Evolutionary conservation across 495 filamentous ascomycete genomes (phyloP).

Genomic region (Acidomyces sp.): DNA sequence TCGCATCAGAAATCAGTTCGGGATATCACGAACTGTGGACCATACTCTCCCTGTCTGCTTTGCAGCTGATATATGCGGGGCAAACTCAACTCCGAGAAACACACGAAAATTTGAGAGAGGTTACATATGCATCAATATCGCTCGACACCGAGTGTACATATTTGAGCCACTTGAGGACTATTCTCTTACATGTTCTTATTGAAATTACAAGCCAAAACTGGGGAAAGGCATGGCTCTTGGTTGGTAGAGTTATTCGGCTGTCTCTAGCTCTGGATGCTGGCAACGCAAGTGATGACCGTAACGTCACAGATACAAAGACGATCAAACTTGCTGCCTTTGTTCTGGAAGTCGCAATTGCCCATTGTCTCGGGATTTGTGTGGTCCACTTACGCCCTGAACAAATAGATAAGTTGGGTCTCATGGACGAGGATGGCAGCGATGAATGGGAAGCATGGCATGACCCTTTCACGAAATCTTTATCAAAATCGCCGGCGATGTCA

Average conservation of each 20-base stretch:
- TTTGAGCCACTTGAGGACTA: conserved; percentile 20
- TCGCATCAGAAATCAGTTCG: conserved; percentile 32
- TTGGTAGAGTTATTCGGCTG: conserved; percentile 49
- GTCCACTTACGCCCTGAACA: conserved; percentile 40
- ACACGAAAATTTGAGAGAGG: too few relatives aligned
- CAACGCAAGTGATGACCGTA: not conserved
- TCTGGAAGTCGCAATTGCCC: conserved; percentile 50
- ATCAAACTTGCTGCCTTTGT: conserved; percentile 52
- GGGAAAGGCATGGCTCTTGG: conserved; percentile 46
- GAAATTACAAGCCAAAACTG: conserved; percentile 44
- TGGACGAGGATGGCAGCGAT: conserved; percentile 53
- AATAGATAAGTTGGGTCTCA: conserved; percentile 31
- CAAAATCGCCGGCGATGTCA: conserved; percentile 35
- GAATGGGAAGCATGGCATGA: conserved; percentile 58
- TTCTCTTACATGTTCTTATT: conserved; percentile 47
- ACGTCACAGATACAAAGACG: not conserved
- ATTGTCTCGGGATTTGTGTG: too few relatives aligned
- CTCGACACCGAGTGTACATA: too few relatives aligned
- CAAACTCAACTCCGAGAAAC: conserved; percentile 16
- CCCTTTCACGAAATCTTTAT: not conserved
- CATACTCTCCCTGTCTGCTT: conserved; percentile 42
- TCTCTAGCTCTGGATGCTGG: not conserved
- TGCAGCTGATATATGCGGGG: conserved; percentile 29
- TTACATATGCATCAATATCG: too few relatives aligned
- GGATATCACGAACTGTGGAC: conserved; percentile 55